Conservation (phyloP, 768 basidiomycete species). For the Lentinus tigrinus region DNA sequence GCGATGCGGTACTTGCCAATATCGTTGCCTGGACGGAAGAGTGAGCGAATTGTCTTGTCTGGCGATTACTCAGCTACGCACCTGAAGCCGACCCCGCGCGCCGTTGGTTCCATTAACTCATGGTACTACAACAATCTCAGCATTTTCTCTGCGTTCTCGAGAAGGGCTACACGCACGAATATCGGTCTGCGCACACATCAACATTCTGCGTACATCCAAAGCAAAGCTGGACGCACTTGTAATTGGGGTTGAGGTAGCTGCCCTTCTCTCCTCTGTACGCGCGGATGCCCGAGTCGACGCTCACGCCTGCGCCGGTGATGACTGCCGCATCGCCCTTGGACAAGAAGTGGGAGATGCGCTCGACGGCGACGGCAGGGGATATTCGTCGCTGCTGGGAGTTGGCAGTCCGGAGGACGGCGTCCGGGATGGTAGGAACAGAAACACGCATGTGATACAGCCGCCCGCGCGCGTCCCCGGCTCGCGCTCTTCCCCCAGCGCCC, state of each 20-base stretch:
- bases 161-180: constrained; percentile 35
- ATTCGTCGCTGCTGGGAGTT: constrained; percentile 38
- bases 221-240: constrained; percentile 52
- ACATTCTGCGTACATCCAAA: constrained; percentile 18
- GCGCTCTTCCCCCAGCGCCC: constrained; percentile 1
- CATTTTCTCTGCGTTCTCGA: constrained; percentile 14
- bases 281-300: constrained; percentile 92
- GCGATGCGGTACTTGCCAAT: constrained; percentile 52
- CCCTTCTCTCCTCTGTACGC: constrained; percentile 91
- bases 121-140: constrained; percentile 53
- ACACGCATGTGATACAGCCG: constrained; percentile 59
- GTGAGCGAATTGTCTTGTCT: not conserved
- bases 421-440: constrained; percentile 75
- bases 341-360: constrained; percentile 66
- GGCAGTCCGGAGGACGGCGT: constrained; percentile 45
- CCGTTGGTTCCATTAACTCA: constrained; percentile 72
- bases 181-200: constrained; percentile 47
- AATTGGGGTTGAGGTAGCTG: constrained; percentile 86
- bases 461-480: constrained; percentile 8
- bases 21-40: constrained; percentile 62
- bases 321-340: constrained; percentile 67
- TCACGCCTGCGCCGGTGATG: constrained; percentile 90
- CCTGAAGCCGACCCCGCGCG: constrained; percentile 72
- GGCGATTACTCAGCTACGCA: constrained; percentile 29
- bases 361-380: constrained; percentile 51